Conservation (phyloP, 768 basidiomycete species). For the Suillus hirtellus region DNA sequence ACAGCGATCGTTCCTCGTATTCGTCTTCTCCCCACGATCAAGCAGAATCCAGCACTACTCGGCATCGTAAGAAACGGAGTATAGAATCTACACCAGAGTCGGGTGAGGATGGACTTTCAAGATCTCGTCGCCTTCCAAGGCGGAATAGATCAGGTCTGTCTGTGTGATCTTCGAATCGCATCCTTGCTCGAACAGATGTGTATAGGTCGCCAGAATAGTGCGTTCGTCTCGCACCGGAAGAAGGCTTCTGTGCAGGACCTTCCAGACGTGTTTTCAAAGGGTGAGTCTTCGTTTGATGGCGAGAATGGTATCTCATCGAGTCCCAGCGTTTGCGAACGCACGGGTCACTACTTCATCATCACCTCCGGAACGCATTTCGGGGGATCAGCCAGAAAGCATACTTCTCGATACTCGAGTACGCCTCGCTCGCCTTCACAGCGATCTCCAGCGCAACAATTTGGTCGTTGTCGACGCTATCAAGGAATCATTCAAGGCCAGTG, state of each 20-base stretch:
- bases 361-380: background rate
- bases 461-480: constrained; percentile 18
- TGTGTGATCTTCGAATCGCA: constrained; percentile 11
- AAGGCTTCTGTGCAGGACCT: constrained; percentile 1
- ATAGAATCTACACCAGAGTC: constrained; percentile 14
- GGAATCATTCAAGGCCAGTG: constrained; percentile 21
- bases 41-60: constrained; percentile 16
- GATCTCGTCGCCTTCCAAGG: background rate
- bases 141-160: constrained; percentile 9
- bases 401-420: constrained; percentile 18
- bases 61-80: constrained; percentile 18
- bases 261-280: constrained; percentile 25
- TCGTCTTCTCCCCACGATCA: constrained; percentile 18
- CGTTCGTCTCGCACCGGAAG: background rate
- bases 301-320: background rate
- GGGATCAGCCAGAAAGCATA: constrained; percentile 3
- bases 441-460: constrained; percentile 14
- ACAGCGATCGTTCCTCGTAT: constrained; percentile 5
- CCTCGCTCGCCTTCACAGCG: constrained; percentile 10
- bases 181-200: background rate
- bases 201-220: background rate
- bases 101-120: background rate
- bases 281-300: constrained; percentile 10
- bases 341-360: constrained; percentile 4
- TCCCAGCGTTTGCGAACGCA: constrained; percentile 25